Base-by-base conservation (phyloP, 495 filamentous ascomycete genomes). In the Hypomontagnella monticulosa region DNA sequence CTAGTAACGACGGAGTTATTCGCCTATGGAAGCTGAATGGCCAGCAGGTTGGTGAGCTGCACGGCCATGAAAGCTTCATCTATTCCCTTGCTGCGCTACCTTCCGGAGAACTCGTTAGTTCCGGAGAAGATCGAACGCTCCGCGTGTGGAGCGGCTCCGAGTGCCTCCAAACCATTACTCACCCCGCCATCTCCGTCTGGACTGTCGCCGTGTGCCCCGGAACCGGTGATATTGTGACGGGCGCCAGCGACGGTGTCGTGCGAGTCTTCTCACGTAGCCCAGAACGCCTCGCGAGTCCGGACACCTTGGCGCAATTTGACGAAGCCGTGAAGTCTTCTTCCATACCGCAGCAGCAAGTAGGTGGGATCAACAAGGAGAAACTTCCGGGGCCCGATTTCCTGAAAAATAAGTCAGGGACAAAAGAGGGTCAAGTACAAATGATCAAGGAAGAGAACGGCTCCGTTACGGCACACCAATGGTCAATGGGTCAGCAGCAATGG, bases 111-210 rank as follows among this genome's bases (percentile, higher is more conserved):
- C 78, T 99, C 14, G 91, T 94, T 41, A 97, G 93, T 74, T 88
- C 92, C 2, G 91, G 92, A 8, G 96, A 99, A 75, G 96, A 99
- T 76, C 87, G 96, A 44, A 97, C 96, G 7, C 85, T 94, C 14
- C 82, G 92, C 48, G 82, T 99, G 70, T 99, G 96, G 96, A 87
- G 85, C 61, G 88, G 87, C 36, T 85, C 76, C 14, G 81, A 93
- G 47, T 97, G 93, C 71, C 78, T 97, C 52, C 96, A 99, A 77
- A 97, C 93, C 9, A 98, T 99, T 59, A 97, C 93, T 4, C 96
- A 97, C 73, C 96, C 96, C 34, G 96, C 96, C 10, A 97, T 97
- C 36, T 97, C 93, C 0, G 93, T 99, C 0, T 99, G 96, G 96
- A 80, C 85, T 38, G 91, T 99, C 40, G 91, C 93, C 4, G 91